Evolutionary conservation across 768 basidiomycete genomes (phyloP).

Genomic region (Clavaria fumosa): DNA sequence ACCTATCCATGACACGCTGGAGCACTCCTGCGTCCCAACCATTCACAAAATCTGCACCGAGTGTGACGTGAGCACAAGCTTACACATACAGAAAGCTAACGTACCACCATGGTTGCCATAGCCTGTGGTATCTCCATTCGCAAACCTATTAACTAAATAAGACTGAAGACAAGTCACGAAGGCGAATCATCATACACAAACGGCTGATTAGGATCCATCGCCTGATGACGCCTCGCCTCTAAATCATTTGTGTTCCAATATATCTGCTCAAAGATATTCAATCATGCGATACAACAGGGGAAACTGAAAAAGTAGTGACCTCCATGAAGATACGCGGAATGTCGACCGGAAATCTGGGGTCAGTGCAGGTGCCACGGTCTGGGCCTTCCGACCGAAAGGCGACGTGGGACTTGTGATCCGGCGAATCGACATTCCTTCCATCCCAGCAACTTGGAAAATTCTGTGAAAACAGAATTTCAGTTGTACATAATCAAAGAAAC

Average conservation of each 20-base stretch:
- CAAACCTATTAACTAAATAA: conserved; percentile 16
- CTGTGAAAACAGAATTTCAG: conserved; percentile 13
- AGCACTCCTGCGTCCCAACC: conserved; percentile 43
- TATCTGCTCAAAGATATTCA: conserved; percentile 17
- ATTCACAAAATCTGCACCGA: conserved; percentile 32
- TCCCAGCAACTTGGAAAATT: conserved; percentile 44
- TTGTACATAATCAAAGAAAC: not conserved
- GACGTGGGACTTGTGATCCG: conserved; percentile 26
- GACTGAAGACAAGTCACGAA: not conserved
- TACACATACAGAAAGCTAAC: conserved; percentile 6
- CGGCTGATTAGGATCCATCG: conserved; percentile 33
- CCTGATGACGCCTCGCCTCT: conserved; percentile 22
- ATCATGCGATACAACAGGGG: not conserved
- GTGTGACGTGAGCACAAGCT: not conserved
- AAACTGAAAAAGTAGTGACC: conserved; percentile 10
- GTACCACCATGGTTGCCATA: conserved; percentile 44
- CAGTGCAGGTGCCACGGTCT: conserved; percentile 24
- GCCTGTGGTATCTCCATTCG: conserved; percentile 48
- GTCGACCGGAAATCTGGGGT: conserved; percentile 22
- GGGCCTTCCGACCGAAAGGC: conserved; percentile 25
- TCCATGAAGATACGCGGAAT: conserved; percentile 31
- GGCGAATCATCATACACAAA: conserved; percentile 27
- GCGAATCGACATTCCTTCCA: conserved; percentile 28
- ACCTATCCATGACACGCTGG: conserved; percentile 35
- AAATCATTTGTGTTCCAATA: conserved; percentile 29